Conservation (phyloP, 768 basidiomycete genomes). For the Tricholoma sp. region DNA sequence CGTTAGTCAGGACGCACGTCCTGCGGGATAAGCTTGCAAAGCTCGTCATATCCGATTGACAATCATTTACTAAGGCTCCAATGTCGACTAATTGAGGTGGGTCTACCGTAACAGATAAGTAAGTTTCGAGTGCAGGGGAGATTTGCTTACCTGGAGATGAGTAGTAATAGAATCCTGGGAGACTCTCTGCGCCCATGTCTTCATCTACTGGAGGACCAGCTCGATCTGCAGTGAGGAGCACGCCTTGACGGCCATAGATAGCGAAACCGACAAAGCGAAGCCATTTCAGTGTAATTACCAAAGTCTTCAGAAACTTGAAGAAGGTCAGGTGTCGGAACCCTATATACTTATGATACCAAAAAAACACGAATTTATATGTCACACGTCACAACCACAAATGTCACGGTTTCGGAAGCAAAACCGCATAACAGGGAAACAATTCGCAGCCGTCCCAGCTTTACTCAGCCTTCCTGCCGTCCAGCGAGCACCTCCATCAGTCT, state of each 20-base stretch:
- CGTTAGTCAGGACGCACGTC: slow-evolving; percentile 7
- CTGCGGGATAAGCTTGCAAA: background rate
- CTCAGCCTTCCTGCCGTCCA: slow-evolving; percentile 11
- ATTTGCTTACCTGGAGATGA: slow-evolving; percentile 5
- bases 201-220: slow-evolving; percentile 7
- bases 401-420: too few species aligned
- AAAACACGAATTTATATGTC: too few species aligned
- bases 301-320: too few species aligned
- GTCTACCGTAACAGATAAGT: background rate
- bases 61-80: slow-evolving; percentile 7
- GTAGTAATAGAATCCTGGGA: slow-evolving; percentile 4
- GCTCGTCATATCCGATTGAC: slow-evolving; percentile 3
- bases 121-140: background rate
- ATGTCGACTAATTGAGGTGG: slow-evolving; percentile 8
- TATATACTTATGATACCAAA: too few species aligned
- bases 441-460: slow-evolving; percentile 13
- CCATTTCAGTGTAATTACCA: too few species aligned
- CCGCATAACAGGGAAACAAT: too few species aligned
- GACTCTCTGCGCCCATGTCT: slow-evolving; percentile 1
- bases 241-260: slow-evolving; percentile 11
- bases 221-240: background rate
- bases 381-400: too few species aligned
- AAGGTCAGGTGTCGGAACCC: too few species aligned
- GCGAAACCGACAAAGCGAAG: slow-evolving; percentile 11
- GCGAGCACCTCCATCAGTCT: slow-evolving; percentile 12